phyloP scores from a whole-genome alignment of 768 basidiomycete species.

The Lactarius indigo region DNA sequence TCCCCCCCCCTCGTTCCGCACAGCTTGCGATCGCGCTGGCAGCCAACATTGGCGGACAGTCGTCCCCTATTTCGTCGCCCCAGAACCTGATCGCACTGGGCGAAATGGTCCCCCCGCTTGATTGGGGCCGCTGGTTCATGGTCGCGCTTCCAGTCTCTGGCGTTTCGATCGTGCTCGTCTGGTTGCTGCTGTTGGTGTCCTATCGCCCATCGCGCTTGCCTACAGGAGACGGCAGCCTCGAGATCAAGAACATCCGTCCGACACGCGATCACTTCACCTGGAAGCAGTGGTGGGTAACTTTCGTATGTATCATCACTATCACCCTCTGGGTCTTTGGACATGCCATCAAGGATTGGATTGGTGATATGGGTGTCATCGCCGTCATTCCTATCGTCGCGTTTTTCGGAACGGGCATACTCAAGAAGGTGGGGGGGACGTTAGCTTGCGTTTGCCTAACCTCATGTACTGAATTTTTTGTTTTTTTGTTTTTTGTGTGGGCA shows the following conservation, averaged over 20 bases:
- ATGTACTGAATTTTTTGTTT: not conserved
- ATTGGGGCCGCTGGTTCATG: constrained; percentile 92
- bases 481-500: constrained; percentile 31
- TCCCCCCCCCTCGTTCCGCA: constrained; percentile 5
- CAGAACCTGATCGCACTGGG: constrained; percentile 92
- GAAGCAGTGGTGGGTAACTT: constrained; percentile 88
- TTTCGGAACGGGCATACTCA: constrained; percentile 89
- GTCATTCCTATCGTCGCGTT: constrained; percentile 90
- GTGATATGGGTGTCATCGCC: constrained; percentile 98
- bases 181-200: constrained; percentile 80
- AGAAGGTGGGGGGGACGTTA: constrained; percentile 61
- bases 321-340: constrained; percentile 87
- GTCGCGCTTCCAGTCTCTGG: constrained; percentile 90
- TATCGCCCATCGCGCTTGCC: constrained; percentile 74
- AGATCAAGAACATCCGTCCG: constrained; percentile 81
- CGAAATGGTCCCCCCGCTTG: constrained; percentile 80
- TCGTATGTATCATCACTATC: constrained; percentile 83
- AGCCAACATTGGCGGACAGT: constrained; percentile 96
- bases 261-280: constrained; percentile 75
- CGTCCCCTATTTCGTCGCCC: constrained; percentile 95
- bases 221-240: constrained; percentile 71
- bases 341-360: constrained; percentile 66
- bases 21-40: constrained; percentile 97
- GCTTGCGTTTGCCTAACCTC: not conserved
- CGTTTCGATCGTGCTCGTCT: constrained; percentile 84